A percentile compares a stretch with the other conserved stretches of the same genome.
phyloP scores from a whole-genome alignment of 1,284 basidiomycete genomes.

The Violaceomyces palustris region DNA sequence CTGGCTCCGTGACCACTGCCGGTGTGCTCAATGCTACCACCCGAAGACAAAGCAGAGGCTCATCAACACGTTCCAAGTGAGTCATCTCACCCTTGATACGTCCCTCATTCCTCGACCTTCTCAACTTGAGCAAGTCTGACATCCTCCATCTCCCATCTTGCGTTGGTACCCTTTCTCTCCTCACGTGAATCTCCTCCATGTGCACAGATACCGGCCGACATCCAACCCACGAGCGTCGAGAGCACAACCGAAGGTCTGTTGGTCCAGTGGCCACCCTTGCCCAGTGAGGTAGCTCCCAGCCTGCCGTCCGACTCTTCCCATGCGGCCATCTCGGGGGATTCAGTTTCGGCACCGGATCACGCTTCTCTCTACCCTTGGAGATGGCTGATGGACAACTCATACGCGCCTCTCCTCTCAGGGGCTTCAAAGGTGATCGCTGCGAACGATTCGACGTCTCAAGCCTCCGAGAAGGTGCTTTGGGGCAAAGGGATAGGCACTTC shows the following conservation, averaged over 20 bases:
- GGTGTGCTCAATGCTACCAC: conserved; percentile 83
- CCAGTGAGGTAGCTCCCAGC: conserved; percentile 13
- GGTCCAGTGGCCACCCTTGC: conserved; percentile 59
- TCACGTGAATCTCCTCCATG: no score
- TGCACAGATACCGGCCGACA: conserved; percentile 75
- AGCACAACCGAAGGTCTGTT: conserved; percentile 62
- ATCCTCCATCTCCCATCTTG: no score
- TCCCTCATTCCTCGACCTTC: no score
- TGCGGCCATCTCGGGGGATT: not conserved
- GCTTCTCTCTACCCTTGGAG: conserved; percentile 78
- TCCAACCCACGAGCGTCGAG: conserved; percentile 64
- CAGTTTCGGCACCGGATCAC: conserved; percentile 55
- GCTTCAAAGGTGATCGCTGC: conserved; percentile 1
- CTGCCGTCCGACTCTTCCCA: not conserved
- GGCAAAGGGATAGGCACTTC: conserved; percentile 68
- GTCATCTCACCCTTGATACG: no score
- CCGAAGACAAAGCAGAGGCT: conserved; percentile 82
- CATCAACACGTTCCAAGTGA: conserved; percentile 76
- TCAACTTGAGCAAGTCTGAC: no score
- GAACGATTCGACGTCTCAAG: conserved; percentile 57
- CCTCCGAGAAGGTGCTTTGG: conserved; percentile 62
- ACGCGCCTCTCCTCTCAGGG: conserved; percentile 63
- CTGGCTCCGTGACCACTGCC: conserved; percentile 79
- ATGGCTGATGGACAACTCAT: conserved; percentile 71
- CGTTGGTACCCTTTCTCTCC: no score